Evolutionary conservation across 768 basidiomycete species (phyloP), one percentile per base, ranked within the genome.

Genomic region (Russula sp.): DNA sequence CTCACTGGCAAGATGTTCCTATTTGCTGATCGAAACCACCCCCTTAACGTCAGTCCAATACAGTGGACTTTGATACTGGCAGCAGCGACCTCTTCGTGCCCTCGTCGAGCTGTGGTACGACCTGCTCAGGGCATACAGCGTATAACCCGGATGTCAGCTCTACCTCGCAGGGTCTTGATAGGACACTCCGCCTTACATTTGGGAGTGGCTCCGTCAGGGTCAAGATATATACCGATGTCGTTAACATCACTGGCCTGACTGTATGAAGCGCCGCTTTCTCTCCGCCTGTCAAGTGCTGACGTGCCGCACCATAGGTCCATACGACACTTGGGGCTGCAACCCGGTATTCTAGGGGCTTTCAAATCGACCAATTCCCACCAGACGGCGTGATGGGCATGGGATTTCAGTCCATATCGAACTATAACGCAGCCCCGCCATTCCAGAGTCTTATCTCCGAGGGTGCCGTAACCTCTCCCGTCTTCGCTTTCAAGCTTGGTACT

Each of bases 401-500:
- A 5, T 73, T 68, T 65, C 62, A 71, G 55, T 64, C 68, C 13
- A 66, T 72, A 57, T 73, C 71, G 3, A 35, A 11, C 16, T 71
- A 61, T 65, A 68, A 67, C 51, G 56, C 65, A 7, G 42, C 55
- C 10, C 69, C 74, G 6, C 60, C 69, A 56, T 73, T 75, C 69
- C 76, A 81, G 57, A 79, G 77, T 22, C 76, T 84, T 40, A 62
- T 80, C 16, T 68, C 72, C 8, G 73, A 79, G 51, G 71, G 71
- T 14, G 61, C 65, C 39, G 69, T 75, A 1, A 61, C 73, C 9
- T 68, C 75, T 37, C 68, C 75, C 45, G 73, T 77, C 61, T 84
- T 85, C 65, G 76, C 78, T 31, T 77, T 85, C 68, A 80, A 80
- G 64, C 73, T 85, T 51, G 68, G 77, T 11, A 32, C 73, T 14